Evolutionary conservation across 176 grass and related monocot genomes (phyloP).

Genomic region (Triticum monococcum): DNA sequence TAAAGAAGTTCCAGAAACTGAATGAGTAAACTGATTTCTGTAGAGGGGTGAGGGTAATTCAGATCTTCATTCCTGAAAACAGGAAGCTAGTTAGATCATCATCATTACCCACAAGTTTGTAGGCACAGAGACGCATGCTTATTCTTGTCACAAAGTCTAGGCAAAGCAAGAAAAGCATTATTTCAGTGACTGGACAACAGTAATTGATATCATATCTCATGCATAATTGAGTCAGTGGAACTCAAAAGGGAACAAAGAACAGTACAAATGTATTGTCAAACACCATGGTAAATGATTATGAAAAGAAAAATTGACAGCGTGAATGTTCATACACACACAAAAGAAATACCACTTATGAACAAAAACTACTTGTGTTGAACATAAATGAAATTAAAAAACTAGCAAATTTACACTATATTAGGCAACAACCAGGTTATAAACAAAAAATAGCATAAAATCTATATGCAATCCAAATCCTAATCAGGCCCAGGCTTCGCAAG

Average conservation of each 20-base stretch:
- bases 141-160: too few relatives aligned
- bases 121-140: too few relatives aligned
- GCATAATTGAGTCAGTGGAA: background rate
- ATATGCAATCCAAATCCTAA: background rate
- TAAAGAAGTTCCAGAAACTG: too few relatives aligned
- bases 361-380: background rate
- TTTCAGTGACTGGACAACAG: too few relatives aligned
- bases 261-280: background rate
- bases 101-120: too few relatives aligned
- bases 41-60: too few relatives aligned
- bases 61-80: too few relatives aligned
- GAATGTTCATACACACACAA: background rate
- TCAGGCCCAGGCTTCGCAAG: background rate
- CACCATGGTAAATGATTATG: background rate
- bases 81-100: too few relatives aligned
- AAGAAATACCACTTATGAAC: background rate
- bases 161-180: too few relatives aligned
- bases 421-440: background rate
- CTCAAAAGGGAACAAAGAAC: background rate
- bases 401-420: background rate
- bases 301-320: background rate
- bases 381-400: background rate
- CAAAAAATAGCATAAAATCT: background rate
- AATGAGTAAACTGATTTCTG: too few relatives aligned
- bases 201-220: background rate